These are phyloP conservation scores for Mesembryanthemum crystallinum DNA, from an alignment of 148 eudicot genomes.

Conservation along the genomic window DNA sequence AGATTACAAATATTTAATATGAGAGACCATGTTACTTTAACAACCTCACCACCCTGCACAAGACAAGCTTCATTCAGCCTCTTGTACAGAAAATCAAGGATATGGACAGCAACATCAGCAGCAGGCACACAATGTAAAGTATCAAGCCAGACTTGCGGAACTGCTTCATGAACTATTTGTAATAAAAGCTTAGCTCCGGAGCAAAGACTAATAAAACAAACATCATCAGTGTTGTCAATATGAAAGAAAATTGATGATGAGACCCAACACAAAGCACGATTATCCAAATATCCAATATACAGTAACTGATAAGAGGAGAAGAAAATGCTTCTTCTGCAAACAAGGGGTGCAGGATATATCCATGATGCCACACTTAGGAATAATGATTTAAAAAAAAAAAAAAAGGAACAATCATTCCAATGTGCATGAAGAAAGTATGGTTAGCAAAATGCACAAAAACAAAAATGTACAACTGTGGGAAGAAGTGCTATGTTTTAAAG, in stretches of 20 bases:
- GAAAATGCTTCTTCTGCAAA: not conserved
- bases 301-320: slow-evolving; percentile 3
- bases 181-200: slow-evolving; percentile 86
- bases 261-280: slow-evolving; percentile 2
- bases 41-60: slow-evolving; percentile 90
- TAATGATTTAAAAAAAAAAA: too few species aligned
- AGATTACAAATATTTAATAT: not conserved
- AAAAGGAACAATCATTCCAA: not conserved
- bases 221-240: slow-evolving; percentile 33
- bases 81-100: slow-evolving; percentile 75
- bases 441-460: not conserved
- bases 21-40: slow-evolving; percentile 13
- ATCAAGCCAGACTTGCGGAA: slow-evolving; percentile 55
- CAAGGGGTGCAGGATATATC: not conserved
- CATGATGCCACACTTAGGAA: not conserved
- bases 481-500: not conserved
- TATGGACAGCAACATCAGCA: slow-evolving; percentile 73
- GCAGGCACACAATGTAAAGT: slow-evolving; percentile 51
- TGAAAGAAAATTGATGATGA: not conserved
- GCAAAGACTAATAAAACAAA: slow-evolving; percentile 63
- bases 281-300: not conserved
- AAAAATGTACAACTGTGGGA: not conserved
- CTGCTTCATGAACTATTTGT: slow-evolving; percentile 68
- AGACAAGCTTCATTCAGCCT: slow-evolving; percentile 75
- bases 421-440: not conserved